A percentile compares a stretch with the other conserved stretches of the same genome.
phyloP scores from a whole-genome alignment of 306 rosid species.

The Citrullus amarus region DNA sequence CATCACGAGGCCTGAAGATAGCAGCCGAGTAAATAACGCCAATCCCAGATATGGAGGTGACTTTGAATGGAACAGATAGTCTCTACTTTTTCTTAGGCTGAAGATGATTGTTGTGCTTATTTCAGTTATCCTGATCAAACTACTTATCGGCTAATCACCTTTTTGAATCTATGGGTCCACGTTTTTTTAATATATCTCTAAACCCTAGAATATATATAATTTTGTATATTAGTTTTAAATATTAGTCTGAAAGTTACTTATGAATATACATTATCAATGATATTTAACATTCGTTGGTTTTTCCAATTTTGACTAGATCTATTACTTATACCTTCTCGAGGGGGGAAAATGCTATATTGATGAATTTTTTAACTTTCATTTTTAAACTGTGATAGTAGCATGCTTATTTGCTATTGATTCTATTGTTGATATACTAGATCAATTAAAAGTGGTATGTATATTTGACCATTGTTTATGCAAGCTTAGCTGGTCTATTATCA shows the following conservation, averaged over 20 bases:
- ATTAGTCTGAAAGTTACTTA: not conserved
- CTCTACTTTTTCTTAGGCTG: not conserved
- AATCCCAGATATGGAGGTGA: conserved; percentile 64
- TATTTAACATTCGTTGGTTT: too few relatives aligned
- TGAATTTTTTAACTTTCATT: too few relatives aligned
- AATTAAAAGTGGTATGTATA: too few relatives aligned
- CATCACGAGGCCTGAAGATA: conserved; percentile 45
- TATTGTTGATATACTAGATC: too few relatives aligned
- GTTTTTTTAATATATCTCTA: not conserved
- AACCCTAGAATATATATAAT: not conserved
- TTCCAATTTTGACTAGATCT: too few relatives aligned
- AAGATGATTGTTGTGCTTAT: not conserved
- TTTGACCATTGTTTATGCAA: too few relatives aligned
- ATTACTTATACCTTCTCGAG: too few relatives aligned
- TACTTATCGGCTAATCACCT: not conserved
- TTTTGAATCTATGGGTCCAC: not conserved
- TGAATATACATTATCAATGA: too few relatives aligned
- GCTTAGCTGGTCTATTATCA: too few relatives aligned
- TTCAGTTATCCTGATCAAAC: not conserved
- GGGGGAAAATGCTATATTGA: too few relatives aligned
- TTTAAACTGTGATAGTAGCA: too few relatives aligned
- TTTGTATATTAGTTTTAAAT: not conserved
- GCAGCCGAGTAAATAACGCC: conserved; percentile 27
- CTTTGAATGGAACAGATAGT: conserved; percentile 71
- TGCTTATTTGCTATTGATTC: too few relatives aligned